Conservation (phyloP, 2,329 filamentous ascomycete genomes). For the Pyrenophora tritici-repentis region DNA sequence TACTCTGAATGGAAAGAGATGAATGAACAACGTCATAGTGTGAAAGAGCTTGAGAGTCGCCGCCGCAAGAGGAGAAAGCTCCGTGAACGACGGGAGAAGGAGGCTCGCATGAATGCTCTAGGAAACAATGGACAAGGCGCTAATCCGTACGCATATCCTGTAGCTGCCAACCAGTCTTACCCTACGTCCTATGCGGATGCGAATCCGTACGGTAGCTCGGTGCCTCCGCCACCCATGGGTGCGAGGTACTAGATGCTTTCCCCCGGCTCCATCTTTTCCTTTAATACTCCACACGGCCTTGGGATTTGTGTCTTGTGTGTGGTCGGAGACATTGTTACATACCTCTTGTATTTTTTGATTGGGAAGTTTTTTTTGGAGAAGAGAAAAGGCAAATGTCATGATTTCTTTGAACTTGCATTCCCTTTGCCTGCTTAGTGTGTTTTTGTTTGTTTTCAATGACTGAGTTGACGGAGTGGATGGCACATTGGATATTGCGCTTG, state of each 20-base stretch:
- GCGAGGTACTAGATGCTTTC: slow-evolving; percentile 37
- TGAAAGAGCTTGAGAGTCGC: slow-evolving; percentile 59
- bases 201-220: slow-evolving; percentile 51
- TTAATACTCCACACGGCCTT: not conserved
- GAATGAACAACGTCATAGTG: slow-evolving; percentile 63
- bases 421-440: not conserved
- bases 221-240: slow-evolving; percentile 50
- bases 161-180: slow-evolving; percentile 41
- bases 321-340: slow-evolving; percentile 6
- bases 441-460: not conserved
- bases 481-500: not conserved
- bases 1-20: slow-evolving; percentile 71
- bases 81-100: slow-evolving; percentile 49
- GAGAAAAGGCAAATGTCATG: slow-evolving; percentile 1
- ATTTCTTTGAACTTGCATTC: slow-evolving; percentile 1
- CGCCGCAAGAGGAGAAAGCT: slow-evolving; percentile 53
- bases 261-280: not conserved
- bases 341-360: slow-evolving; percentile 1
- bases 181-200: slow-evolving; percentile 50
- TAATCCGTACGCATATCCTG: slow-evolving; percentile 48
- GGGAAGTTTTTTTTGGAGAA: not conserved
- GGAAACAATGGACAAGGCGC: slow-evolving; percentile 39
- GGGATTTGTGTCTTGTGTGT: not conserved
- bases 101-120: slow-evolving; percentile 51
- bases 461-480: not conserved